phyloP scores from a whole-genome alignment of 345 rosid species.

The Aquilaria malaccensis region DNA sequence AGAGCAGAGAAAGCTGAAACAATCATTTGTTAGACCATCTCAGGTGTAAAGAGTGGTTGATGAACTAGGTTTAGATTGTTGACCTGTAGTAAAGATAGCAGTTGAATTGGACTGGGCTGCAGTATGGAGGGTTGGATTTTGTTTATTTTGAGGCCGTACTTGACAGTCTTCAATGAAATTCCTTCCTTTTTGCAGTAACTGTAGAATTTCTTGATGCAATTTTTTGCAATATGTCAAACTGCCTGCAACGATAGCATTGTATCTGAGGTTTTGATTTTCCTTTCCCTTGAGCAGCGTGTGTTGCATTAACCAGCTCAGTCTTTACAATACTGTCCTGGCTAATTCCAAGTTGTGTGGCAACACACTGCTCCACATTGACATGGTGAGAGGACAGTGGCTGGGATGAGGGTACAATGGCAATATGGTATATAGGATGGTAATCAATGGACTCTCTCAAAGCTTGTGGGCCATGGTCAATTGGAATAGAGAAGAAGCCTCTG shows the following conservation, averaged over 20 bases:
- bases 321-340: neutral
- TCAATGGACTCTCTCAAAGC: no score
- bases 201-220: slow-evolving; percentile 2
- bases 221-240: slow-evolving; percentile 4
- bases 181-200: neutral
- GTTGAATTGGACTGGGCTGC: neutral
- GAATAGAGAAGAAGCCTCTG: no score
- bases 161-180: neutral
- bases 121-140: neutral
- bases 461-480: no score
- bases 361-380: neutral
- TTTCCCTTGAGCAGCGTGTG: slow-evolving; percentile 4
- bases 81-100: neutral
- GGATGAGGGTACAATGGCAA: no score
- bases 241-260: slow-evolving; percentile 7
- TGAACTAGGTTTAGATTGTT: neutral
- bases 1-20: slow-evolving; percentile 2
- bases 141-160: slow-evolving; percentile 1
- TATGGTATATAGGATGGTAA: no score
- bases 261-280: neutral
- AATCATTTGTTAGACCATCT: slow-evolving; percentile 9
- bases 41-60: neutral
- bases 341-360: neutral
- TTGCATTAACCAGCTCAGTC: slow-evolving; percentile 1
- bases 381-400: no score